Evolutionary conservation across 192 early-diverging fungal genomes (phyloP), one percentile per base, ranked within the genome.

Genomic region (Lobosporangium transversale): DNA sequence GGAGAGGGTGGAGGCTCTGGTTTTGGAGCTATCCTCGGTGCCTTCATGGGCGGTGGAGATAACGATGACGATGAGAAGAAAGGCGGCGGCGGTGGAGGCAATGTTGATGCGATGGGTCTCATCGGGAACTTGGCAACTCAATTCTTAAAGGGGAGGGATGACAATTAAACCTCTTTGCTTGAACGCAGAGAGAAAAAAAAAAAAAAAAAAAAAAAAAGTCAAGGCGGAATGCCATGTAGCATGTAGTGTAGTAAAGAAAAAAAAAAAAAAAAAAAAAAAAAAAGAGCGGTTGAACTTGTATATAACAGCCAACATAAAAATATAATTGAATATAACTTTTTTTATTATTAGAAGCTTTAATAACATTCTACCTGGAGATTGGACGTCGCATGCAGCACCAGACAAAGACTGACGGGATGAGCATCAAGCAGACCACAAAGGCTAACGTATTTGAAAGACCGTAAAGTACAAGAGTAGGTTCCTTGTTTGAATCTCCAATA

Each of bases 361-460:
- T n/a, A n/a, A n/a, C n/a, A n/a, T n/a, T n/a, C n/a, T 14, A 14
- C 37, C 14, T 40, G 37, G 37, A 40, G 37, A 14, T 10, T 10
- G 37, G 37, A 10, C 64, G 57, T 30, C 73, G 63, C 64, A 67
- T 67, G 15, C 64, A 76, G 27, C 57, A 67, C 64, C 65, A 76
- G 15, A 76, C 62, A 58, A 76, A 49, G 63, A 76, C 61, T 11
- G 58, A 62, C 1, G 73, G 73, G 21, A 76, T 47, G 21, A 76
- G 30, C 73, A 76, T 76, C 17, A 76, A 48, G 21, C 42, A 47
- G 0, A 53, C 53, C 0, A 54, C 23, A 15, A 76, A 51, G 20
- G 43, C 53, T 18, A 76, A 3, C 0, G 51, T 35, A 20, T 29
- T 33, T 8, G 57, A 58, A 14, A 57, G 49, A 37, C 56, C 51